phyloP scores from a whole-genome alignment of 768 basidiomycete species.

The Mrakia frigida region DNA sequence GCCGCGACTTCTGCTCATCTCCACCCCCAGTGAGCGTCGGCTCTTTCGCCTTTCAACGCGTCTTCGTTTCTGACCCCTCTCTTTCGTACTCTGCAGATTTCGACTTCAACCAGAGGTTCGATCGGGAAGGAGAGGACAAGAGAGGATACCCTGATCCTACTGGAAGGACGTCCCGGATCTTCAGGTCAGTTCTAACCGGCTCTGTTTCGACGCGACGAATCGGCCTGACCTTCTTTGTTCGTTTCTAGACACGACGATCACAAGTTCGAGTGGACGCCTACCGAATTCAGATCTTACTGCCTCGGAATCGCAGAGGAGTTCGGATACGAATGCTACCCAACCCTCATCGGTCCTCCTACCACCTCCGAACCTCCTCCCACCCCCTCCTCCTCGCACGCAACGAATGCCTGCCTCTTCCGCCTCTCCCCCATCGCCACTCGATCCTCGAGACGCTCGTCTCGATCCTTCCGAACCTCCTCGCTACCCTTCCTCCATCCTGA shows the following conservation, averaged over 20 bases:
- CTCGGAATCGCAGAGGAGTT: conserved; percentile 38
- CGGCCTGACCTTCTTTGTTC: neutral
- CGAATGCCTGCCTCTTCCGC: conserved; percentile 44
- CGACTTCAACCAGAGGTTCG: conserved; percentile 45
- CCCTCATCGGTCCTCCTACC: conserved; percentile 42
- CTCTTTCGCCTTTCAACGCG: neutral
- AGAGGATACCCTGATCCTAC: conserved; percentile 44
- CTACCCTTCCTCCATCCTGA: conserved; percentile 42
- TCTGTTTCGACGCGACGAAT: neutral
- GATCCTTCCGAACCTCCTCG: conserved; percentile 40
- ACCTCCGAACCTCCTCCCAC: conserved; percentile 35
- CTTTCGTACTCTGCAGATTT: conserved; percentile 34
- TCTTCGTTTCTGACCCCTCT: neutral
- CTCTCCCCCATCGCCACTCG: conserved; percentile 33
- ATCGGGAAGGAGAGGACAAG: conserved; percentile 36
- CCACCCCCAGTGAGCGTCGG: conserved; percentile 37
- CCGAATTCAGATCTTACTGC: conserved; percentile 42
- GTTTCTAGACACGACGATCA: conserved; percentile 20
- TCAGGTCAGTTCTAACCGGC: conserved; percentile 37
- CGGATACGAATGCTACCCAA: conserved; percentile 41
- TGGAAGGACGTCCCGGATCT: conserved; percentile 43
- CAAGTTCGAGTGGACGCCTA: conserved; percentile 43
- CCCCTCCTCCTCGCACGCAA: conserved; percentile 38
- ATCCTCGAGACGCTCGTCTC: conserved; percentile 37
- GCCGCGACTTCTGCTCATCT: conserved; percentile 42